phyloP scores from a whole-genome alignment of 306 rosid species.

The Alnus rubra region DNA sequence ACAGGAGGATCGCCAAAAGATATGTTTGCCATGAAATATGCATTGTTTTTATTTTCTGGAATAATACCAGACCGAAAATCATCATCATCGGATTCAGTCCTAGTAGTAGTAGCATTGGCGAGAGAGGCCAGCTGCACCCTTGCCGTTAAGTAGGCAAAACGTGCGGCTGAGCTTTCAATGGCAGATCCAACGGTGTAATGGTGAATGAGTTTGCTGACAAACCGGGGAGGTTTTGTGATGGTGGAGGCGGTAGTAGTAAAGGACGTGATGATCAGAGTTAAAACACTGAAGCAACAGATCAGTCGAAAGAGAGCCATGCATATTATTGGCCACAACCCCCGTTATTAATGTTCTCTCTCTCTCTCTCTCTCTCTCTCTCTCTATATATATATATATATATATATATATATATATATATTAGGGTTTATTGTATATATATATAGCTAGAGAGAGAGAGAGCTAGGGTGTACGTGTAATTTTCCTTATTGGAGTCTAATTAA shows the following conservation, averaged over 20 bases:
- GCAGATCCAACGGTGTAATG: not conserved
- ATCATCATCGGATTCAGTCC: conserved; percentile 10
- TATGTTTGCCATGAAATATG: conserved; percentile 33
- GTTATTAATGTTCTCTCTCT: too few species aligned
- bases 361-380: too few species aligned
- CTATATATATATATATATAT: too few species aligned
- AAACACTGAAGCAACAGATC: not conserved
- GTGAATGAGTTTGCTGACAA: conserved; percentile 3
- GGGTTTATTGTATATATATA: too few species aligned
- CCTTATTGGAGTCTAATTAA: too few species aligned
- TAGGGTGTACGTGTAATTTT: too few species aligned
- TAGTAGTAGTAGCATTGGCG: conserved; percentile 11
- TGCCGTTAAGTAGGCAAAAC: conserved; percentile 30
- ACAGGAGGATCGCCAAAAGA: conserved; percentile 52
- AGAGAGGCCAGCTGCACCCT: too few species aligned
- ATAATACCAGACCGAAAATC: not conserved
- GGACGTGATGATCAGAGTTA: not conserved
- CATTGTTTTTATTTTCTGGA: not conserved
- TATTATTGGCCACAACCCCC: not conserved
- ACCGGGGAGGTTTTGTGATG: not conserved
- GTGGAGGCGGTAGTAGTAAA: not conserved
- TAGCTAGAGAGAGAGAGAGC: too few species aligned
- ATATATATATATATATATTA: too few species aligned
- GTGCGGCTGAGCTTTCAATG: conserved; percentile 8
- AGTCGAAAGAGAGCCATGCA: not conserved